Conservation (phyloP, 495 filamentous ascomycete species). For the Cryomyces minteri region DNA sequence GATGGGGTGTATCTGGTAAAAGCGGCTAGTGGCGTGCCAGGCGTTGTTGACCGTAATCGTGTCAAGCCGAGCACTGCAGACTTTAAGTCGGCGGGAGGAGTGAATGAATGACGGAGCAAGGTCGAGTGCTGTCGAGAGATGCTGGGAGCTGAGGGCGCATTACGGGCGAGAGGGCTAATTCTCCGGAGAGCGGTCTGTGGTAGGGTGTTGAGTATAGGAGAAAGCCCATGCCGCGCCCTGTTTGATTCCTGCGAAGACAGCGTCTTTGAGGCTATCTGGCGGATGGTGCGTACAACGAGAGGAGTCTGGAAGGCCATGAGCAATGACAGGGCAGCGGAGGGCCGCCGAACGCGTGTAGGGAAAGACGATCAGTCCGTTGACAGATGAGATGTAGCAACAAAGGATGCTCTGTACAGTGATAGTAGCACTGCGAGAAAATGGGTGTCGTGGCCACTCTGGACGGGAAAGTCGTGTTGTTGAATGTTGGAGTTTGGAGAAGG, state of each 20-base stretch:
- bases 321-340: too few relatives aligned
- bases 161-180: slow-evolving; percentile 1
- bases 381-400: neutral
- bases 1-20: neutral
- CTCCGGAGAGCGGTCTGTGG: slow-evolving; percentile 1
- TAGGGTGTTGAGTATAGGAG: neutral
- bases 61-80: too few relatives aligned
- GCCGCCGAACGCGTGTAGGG: too few relatives aligned
- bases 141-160: neutral
- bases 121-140: slow-evolving; percentile 4
- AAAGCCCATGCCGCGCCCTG: neutral
- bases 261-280: neutral
- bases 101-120: neutral
- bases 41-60: too few relatives aligned
- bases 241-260: neutral
- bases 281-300: neutral
- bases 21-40: neutral
- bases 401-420: neutral
- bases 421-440: neutral
- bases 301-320: slow-evolving; percentile 8
- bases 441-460: neutral
- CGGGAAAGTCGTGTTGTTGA: neutral
- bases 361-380: neutral
- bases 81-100: neutral
- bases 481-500: neutral